Evolutionary conservation across 345 rosid genomes (phyloP).

Genomic region (Corymbia maculata): DNA sequence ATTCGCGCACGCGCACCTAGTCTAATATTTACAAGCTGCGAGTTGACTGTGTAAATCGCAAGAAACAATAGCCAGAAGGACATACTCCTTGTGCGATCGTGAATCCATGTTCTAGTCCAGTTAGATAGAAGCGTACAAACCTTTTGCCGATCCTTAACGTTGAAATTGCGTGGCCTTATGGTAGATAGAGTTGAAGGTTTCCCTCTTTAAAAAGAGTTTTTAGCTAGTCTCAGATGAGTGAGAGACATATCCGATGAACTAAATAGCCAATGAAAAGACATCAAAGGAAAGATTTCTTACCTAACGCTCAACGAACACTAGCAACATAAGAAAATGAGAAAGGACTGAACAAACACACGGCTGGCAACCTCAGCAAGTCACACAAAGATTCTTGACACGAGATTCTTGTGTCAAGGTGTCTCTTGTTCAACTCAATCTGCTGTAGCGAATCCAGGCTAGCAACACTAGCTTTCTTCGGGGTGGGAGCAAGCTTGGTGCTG

Average conservation of each 20-base stretch:
- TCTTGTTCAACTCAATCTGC: not conserved
- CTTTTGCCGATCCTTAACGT: not conserved
- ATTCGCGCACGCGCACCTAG: not conserved
- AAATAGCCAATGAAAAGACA: not conserved
- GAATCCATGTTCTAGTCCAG: not conserved
- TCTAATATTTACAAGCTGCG: not conserved
- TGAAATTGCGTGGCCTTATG: not conserved
- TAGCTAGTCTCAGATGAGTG: not conserved
- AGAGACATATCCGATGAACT: not conserved
- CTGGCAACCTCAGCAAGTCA: not conserved
- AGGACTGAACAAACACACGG: not conserved
- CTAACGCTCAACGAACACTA: not conserved
- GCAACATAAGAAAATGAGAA: not conserved
- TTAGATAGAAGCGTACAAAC: not conserved
- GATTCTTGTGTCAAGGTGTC: not conserved
- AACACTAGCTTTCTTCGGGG: not conserved
- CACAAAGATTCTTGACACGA: not conserved
- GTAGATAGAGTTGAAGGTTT: not conserved
- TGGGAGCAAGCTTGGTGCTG: not conserved
- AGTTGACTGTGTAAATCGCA: not conserved
- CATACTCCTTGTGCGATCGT: not conserved
- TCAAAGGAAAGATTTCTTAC: not conserved
- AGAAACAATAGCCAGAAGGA: not conserved
- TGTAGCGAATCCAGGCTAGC: not conserved
- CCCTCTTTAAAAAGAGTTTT: not conserved